Evolutionary conservation across 345 rosid species (phyloP).

Genomic region (Eucalyptus albens): DNA sequence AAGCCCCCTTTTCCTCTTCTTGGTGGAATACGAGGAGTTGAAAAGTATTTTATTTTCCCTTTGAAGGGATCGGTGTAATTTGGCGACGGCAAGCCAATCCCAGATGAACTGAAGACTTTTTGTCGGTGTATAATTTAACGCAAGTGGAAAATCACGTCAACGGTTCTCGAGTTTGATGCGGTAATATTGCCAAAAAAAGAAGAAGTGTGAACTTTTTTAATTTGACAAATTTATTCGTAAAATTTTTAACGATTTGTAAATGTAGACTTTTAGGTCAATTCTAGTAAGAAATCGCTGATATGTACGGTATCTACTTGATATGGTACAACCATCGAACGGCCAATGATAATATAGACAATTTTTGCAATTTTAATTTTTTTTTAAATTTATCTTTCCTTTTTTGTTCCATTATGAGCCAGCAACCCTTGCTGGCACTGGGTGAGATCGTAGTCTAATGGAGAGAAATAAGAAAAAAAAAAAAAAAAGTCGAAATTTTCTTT

Average conservation of each 20-base stretch:
- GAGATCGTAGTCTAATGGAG: accelerated
- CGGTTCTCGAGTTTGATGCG: background rate
- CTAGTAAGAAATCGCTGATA: accelerated
- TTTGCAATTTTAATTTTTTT: background rate
- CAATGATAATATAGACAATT: accelerated
- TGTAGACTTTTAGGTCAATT: background rate
- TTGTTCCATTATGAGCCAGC: accelerated
- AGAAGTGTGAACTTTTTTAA: background rate
- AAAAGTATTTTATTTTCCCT: background rate
- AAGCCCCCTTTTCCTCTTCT: background rate
- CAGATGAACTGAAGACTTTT: background rate
- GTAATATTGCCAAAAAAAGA: background rate
- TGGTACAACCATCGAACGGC: accelerated
- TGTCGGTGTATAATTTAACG: accelerated
- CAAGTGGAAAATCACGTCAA: background rate
- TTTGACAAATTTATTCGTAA: background rate
- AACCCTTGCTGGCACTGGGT: accelerated
- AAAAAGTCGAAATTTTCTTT: background rate
- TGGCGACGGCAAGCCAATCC: background rate
- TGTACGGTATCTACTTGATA: accelerated
- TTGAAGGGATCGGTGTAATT: background rate
- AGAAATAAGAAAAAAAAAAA: background rate
- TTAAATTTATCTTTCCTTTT: background rate
- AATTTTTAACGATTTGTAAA: accelerated
- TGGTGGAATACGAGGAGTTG: background rate